Conservation (phyloP, 306 rosid species). For the Lathyrus oleraceus region DNA sequence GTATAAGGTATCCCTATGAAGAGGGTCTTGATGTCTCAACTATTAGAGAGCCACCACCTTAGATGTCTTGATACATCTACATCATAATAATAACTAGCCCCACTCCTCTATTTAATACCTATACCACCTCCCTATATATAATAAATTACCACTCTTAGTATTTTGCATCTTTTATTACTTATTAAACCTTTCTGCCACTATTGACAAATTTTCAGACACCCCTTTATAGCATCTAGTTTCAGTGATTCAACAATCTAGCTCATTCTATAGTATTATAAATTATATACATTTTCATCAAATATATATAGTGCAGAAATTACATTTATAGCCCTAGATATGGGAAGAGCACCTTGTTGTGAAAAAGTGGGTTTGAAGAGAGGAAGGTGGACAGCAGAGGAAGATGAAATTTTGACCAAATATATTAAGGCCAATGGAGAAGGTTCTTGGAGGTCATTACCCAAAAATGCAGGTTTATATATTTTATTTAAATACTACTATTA, state of each 20-base stretch:
- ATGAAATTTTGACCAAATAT: conserved; percentile 54
- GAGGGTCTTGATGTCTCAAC: conserved; percentile 35
- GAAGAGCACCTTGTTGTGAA: conserved; percentile 88
- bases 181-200: not conserved
- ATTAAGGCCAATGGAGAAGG: conserved; percentile 82
- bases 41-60: conserved; percentile 50
- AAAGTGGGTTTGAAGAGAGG: conserved; percentile 84
- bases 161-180: not conserved
- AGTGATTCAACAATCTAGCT: not conserved
- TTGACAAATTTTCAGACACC: conserved; percentile 4
- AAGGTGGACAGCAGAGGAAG: conserved; percentile 83
- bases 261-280: not conserved
- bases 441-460: conserved; percentile 84
- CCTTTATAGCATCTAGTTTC: not conserved
- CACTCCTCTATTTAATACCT: conserved; percentile 4
- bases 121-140: not conserved
- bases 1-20: too few relatives aligned
- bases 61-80: not conserved
- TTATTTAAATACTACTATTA: not conserved
- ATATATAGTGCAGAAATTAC: not conserved
- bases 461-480: conserved; percentile 63
- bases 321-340: conserved; percentile 44
- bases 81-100: not conserved
- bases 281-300: too few relatives aligned
- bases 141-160: not conserved